Base-by-base conservation (phyloP, 140 eudicot species). In the Erigeron philadelphicus region DNA sequence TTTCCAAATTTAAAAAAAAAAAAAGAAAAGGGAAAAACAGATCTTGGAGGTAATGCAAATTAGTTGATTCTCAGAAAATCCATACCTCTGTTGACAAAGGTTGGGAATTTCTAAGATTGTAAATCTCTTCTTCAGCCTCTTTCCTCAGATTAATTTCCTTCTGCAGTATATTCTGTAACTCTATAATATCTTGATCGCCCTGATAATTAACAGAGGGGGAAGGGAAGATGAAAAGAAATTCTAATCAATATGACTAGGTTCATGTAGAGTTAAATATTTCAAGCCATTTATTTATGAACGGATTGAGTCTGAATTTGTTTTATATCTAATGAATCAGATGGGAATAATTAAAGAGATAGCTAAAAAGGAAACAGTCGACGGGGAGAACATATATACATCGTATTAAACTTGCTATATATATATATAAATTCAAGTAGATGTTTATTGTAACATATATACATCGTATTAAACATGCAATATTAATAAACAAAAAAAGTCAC, bases 51-150 rank as follows among this genome's bases (percentile, higher is more conserved):
- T 54, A 55, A 53, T 46, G 43, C 23, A 17, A 62, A 4, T 57
- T 68, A 41, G 57, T 40, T 74, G 4, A 15, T 43, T 48, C 42
- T 61, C 49, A 8, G 60, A 46, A 61, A 48, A 57, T 58, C 8
- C 74, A 75, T 31, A 80, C 84, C 76, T 83, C 86, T 11, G 82
- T 67, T 59, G 86, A 80, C 56, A 53, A 80, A 48, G 19, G 61
- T 15, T 89, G 85, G 68, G 86, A 90, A 72, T 67, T 74, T 71
- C 80, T 87, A 55, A 94, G 92, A 70, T 69, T 78, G 45, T 75
- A 75, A 11, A 82, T 80, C 84, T 94, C 96, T 72, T 82, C 95
- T 77, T 94, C 96, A 60, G 97, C 99, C 66, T 78, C 84, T 81
- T 89, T 87, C 50, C 95, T 66, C 63, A 80, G 62, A 63, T 67